Conservation (phyloP, 129 eudicot genomes). For the Saposhnikovia divaricata region DNA sequence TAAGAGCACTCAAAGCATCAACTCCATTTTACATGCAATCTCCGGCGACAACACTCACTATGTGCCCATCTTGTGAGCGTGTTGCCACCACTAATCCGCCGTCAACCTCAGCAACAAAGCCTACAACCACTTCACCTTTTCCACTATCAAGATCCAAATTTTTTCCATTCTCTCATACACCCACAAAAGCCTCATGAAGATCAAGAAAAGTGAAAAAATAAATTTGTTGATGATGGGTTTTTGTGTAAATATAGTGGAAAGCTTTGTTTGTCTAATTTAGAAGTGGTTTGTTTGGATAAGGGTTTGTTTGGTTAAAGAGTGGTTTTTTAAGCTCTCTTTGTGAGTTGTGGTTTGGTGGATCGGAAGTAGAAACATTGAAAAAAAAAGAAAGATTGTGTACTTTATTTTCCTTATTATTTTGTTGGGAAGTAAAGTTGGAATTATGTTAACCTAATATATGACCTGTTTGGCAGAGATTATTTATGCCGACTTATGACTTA, state of each 20-base stretch:
- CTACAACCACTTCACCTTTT: constrained; percentile 19
- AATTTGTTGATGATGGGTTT: not conserved
- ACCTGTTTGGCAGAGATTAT: no score
- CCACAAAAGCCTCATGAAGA: constrained; percentile 39
- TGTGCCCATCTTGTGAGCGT: constrained; percentile 85
- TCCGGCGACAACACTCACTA: constrained; percentile 78
- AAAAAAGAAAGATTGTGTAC: not conserved
- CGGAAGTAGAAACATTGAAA: not conserved
- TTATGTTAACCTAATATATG: not conserved
- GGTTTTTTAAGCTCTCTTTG: constrained; percentile 2
- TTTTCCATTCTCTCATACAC: constrained; percentile 25
- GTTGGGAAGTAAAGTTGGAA: constrained; percentile 10
- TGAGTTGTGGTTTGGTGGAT: not conserved
- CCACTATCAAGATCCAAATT: constrained; percentile 24
- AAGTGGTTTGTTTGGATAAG: constrained; percentile 7
- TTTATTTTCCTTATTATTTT: constrained; percentile 9
- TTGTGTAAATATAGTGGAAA: not conserved
- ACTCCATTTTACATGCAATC: constrained; percentile 61
- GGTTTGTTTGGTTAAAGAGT: constrained; percentile 7
- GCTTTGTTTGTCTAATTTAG: not conserved
- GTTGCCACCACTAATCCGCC: constrained; percentile 51
- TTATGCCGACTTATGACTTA: no score
- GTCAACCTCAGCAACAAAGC: not conserved
- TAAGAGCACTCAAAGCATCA: constrained; percentile 53
- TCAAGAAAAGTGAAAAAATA: not conserved